Base-by-base conservation (phyloP, 2,329 filamentous ascomycete species). In the Paecilomyces formosus region DNA sequence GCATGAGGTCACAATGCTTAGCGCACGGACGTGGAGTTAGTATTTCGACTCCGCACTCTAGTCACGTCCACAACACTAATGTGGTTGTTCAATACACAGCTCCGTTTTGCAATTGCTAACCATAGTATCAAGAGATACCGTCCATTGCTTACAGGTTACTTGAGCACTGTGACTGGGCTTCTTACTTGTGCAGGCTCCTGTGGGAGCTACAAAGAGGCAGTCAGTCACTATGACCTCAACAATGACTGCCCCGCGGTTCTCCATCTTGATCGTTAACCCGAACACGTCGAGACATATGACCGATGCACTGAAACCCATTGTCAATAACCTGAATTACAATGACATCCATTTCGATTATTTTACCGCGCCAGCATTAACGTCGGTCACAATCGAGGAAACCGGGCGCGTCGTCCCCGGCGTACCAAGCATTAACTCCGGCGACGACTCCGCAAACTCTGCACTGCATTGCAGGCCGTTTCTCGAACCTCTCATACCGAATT, bases 371-470 rank as follows among this genome's bases (percentile, higher is more conserved):
- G 60, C 66, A 11, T 62, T 61, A 21, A 60, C 72, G 22, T 58
- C 67, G 0, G 61, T 71, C n/a, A 68, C 63, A 3, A 63, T 72
- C 3, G 63, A 67, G 5, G 66, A 74, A 18, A 45, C 39, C 28
- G 71, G 72, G 21, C 58, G 61, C 15, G 57, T 63, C 52, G 65
- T 72, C 0, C 66, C 72, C 1, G 83, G 88, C 4, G 87, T 91
- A 1, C 77, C 82, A 13, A 92, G 88, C 73, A 96, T 97, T 76
- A 87, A 96, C 74, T 82, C 90, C 64, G 86, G 83, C 63, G 74
- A 81, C 12, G 90, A 92, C 70, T 87, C 92, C 5, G 71, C 76
- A 1, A 71, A 78, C 55, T 92, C 88, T 64, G 82, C 85, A 1
- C 69, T 81, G 1, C 81, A 84, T 58, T 89, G 90, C 55, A 76